Percentiles rank a stretch among this genome's conserved stretches.
Evolutionary conservation across 495 filamentous ascomycete species (phyloP).

Genomic region (Bacidia gigantensis): DNA sequence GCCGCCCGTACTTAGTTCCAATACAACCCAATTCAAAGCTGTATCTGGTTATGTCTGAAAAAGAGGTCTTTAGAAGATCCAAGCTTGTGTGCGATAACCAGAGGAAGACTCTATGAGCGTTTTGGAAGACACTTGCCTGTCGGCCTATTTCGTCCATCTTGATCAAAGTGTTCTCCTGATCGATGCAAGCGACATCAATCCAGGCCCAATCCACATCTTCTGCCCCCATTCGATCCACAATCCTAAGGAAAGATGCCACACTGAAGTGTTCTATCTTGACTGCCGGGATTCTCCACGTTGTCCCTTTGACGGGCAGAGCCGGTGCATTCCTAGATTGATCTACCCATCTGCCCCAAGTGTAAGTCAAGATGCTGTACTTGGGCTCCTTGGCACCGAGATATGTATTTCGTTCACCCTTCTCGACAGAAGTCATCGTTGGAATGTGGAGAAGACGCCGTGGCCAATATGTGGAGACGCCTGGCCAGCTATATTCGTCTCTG

Average conservation of each 20-base stretch:
- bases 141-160: background rate
- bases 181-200: constrained; percentile 1
- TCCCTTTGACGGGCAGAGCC: background rate
- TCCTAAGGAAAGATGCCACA: background rate
- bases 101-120: background rate
- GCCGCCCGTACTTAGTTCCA: background rate
- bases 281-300: background rate
- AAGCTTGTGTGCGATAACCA: background rate
- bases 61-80: background rate
- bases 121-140: background rate
- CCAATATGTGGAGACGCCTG: no score
- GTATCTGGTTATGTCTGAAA: no score
- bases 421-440: background rate
- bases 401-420: background rate
- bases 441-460: background rate
- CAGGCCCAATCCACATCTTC: constrained; percentile 1
- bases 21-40: background rate
- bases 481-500: no score
- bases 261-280: background rate
- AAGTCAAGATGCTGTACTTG: background rate
- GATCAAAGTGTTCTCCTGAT: background rate
- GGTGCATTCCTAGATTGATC: background rate
- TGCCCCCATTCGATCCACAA: background rate
- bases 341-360: background rate
- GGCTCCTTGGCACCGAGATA: background rate